A percentile compares a stretch with the other conserved stretches of the same genome.
Evolutionary conservation across 306 rosid species (phyloP).

Genomic region (Malus orientalis): DNA sequence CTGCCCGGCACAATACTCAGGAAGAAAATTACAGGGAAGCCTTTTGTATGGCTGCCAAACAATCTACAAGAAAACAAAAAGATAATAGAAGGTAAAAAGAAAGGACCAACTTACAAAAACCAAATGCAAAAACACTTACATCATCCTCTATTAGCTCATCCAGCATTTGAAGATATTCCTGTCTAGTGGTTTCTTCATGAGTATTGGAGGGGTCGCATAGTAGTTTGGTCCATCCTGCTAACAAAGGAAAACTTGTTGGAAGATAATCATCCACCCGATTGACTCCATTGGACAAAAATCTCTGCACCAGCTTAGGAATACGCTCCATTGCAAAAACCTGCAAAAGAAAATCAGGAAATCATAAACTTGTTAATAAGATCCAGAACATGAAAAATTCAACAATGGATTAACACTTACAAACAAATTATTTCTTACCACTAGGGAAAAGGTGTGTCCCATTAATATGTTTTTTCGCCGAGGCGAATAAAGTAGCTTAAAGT

Average conservation of each 20-base stretch:
- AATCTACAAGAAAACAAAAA: background rate
- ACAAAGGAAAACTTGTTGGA: background rate
- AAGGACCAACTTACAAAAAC: background rate
- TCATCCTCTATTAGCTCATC: background rate
- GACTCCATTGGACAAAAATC: background rate
- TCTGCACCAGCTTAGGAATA: background rate
- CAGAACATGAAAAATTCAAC: background rate
- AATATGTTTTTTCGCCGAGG: background rate
- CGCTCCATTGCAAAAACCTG: background rate
- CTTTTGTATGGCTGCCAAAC: conserved; percentile 1
- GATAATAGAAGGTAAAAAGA: background rate
- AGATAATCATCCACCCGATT: background rate
- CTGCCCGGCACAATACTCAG: background rate
- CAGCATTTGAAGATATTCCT: background rate
- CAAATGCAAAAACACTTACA: background rate
- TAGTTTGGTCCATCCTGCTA: background rate
- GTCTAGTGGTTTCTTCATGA: background rate
- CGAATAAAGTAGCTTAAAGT: background rate
- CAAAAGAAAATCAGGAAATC: background rate
- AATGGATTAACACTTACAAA: background rate
- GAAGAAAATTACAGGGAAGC: background rate
- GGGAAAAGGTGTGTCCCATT: background rate
- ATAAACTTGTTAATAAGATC: background rate
- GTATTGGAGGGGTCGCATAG: background rate
- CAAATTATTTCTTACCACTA: background rate